Percentiles rank a stretch among this genome's conserved stretches.
phyloP scores from a whole-genome alignment of 805 yeast species.

The Debaryomyces castellii region DNA sequence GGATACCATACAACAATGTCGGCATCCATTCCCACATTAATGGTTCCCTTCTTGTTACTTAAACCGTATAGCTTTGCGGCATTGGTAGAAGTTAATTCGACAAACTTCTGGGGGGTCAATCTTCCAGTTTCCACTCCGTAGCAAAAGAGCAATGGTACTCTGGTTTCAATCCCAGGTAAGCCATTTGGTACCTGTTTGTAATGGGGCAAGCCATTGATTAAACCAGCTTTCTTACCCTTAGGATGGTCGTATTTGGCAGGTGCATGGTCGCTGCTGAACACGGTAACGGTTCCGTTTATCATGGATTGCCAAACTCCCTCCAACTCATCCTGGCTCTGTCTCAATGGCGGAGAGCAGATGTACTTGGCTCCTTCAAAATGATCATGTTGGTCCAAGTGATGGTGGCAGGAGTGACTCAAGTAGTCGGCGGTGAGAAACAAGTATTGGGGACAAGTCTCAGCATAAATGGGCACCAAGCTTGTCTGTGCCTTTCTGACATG shows the following conservation, averaged over 20 bases:
- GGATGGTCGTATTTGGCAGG: conserved; percentile 43
- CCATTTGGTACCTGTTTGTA: conserved; percentile 49
- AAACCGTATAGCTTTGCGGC: conserved; percentile 49
- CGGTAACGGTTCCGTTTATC: conserved; percentile 48
- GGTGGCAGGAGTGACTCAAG: conserved; percentile 18
- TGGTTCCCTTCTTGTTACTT: conserved; percentile 38
- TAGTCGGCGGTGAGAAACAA: conserved; percentile 41
- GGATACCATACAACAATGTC: conserved; percentile 52
- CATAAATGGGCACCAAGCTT: conserved; percentile 40
- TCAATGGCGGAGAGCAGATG: conserved; percentile 50
- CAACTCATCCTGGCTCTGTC: conserved; percentile 37
- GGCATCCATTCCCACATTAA: conserved; percentile 49
- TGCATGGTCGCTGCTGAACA: conserved; percentile 47
- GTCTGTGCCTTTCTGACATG: conserved; percentile 45
- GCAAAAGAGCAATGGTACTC: conserved; percentile 43
- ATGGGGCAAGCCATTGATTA: conserved; percentile 38
- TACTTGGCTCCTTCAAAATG: conserved; percentile 48
- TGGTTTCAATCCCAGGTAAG: conserved; percentile 48
- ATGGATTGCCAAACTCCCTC: conserved; percentile 47
- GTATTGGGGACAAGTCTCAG: conserved; percentile 54
- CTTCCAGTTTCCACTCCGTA: conserved; percentile 44
- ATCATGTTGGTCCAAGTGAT: conserved; percentile 6
- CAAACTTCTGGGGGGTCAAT: conserved; percentile 41
- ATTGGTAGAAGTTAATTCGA: conserved; percentile 45
- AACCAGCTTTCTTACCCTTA: conserved; percentile 43